Base-by-base conservation (phyloP, 768 basidiomycete genomes). In the Termitomyces sp. region DNA sequence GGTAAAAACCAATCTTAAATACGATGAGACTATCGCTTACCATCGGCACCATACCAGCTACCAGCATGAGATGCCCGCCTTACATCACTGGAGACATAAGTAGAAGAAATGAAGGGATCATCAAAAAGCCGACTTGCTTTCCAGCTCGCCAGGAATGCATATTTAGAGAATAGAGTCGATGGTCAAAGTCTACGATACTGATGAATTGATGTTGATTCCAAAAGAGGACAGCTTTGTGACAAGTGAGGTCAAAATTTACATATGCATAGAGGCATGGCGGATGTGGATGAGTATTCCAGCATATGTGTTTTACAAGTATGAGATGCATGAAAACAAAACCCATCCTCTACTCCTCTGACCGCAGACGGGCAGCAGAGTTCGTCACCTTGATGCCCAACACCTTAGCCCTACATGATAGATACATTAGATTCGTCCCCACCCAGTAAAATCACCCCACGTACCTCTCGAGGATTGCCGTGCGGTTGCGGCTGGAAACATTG, bases 401-500 rank as follows among this genome's bases (percentile, higher is more conserved):
- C 75, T 90, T 92, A 58, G 92, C 90, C 70, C 92, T 94, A 64
- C 1, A 60, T 19, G 38, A 35, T 25, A 29, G 54, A 34, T 53
- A 50, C 52, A 57, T 60, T 40, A 63, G 49, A 25, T 55, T 27
- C 57, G 48, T n/a, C n/a, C n/a, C n/a, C n/a, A 9, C 6, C 8
- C 43, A 45, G 47, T 17, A 37, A 17, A 7, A 29, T n/a, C 38
- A 19, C 16, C 4, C 23, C 50, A 72, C 77, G 42, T 61, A 91
- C 89, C 95, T 83, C 76, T 95, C 93, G 50, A 98, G 77, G 65
- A 99, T 95, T 56, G 82, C 77, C 54, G 87, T 86, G 65, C 97
- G 91, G 83, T 98, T 98, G 72, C 92, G 89, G 81, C 90, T 91
- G 78, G 89, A 92, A 63, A 99, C 95, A 65, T 85, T 87, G 82